Evolutionary conservation across 208 protist species (phyloP).

Genomic region (Endotrypanum monterogeii): DNA sequence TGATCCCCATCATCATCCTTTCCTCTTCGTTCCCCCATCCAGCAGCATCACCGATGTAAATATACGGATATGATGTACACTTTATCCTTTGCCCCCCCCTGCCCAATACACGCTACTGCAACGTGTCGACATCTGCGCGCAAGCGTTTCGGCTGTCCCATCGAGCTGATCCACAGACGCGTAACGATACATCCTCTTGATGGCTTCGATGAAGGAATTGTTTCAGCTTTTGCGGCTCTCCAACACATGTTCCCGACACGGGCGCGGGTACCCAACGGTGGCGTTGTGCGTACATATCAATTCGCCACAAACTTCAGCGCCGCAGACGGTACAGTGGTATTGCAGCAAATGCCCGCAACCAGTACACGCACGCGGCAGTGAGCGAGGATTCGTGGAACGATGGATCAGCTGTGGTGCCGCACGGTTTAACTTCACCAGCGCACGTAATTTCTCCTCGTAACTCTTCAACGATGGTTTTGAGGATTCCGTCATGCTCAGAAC

Average conservation of each 20-base stretch:
- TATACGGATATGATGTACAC: too few relatives aligned
- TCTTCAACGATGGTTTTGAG: slow-evolving; percentile 50
- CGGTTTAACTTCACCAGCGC: slow-evolving; percentile 37
- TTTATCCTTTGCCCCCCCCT: too few relatives aligned
- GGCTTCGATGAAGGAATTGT: neutral
- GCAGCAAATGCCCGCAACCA: slow-evolving; percentile 50
- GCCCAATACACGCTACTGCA: too few relatives aligned
- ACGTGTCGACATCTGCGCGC: too few relatives aligned
- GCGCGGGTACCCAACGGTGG: slow-evolving; percentile 61
- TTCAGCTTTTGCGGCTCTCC: neutral
- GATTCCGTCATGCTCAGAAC: slow-evolving; percentile 45
- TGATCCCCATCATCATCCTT: too few relatives aligned
- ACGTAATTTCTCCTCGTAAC: slow-evolving; percentile 66
- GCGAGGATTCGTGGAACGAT: slow-evolving; percentile 4
- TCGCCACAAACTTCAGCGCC: slow-evolving; percentile 70
- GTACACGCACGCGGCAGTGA: slow-evolving; percentile 37
- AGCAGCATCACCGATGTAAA: too few relatives aligned
- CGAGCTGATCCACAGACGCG: too few relatives aligned
- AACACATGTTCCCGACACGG: slow-evolving; percentile 40
- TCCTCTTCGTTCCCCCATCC: neutral
- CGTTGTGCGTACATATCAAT: slow-evolving; percentile 37
- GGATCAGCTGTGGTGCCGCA: slow-evolving; percentile 46
- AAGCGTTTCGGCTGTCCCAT: too few relatives aligned
- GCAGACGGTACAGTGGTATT: slow-evolving; percentile 70
- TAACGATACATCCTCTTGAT: too few relatives aligned